Conservation (phyloP, 192 early-diverging fungal genomes). For the Oehlia diaphana region DNA sequence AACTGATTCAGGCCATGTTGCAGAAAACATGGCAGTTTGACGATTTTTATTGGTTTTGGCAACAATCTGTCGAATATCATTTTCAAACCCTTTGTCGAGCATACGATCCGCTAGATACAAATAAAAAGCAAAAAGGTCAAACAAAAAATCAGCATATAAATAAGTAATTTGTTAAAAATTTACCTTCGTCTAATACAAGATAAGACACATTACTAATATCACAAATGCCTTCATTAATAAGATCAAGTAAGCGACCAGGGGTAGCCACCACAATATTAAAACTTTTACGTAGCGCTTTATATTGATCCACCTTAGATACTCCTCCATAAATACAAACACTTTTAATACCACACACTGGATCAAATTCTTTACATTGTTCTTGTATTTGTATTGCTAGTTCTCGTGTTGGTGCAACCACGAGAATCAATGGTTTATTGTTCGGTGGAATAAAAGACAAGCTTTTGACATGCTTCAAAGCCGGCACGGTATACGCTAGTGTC, state of each 20-base stretch:
- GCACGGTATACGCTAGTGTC: slow-evolving; percentile 93
- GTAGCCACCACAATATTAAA: slow-evolving; percentile 89
- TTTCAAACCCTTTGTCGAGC: slow-evolving; percentile 94
- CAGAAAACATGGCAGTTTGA: slow-evolving; percentile 95
- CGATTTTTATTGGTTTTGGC: slow-evolving; percentile 69
- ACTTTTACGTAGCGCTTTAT: slow-evolving; percentile 48
- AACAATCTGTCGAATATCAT: slow-evolving; percentile 86
- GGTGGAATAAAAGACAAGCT: slow-evolving; percentile 53
- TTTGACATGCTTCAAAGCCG: slow-evolving; percentile 83
- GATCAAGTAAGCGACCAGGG: slow-evolving; percentile 92
- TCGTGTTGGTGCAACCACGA: slow-evolving; percentile 92
- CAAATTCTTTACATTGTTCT: slow-evolving; percentile 78
- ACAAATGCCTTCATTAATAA: slow-evolving; percentile 78
- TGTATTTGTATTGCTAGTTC: slow-evolving; percentile 95
- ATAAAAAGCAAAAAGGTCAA: background rate
- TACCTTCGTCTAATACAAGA: slow-evolving; percentile 87
- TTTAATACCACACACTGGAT: slow-evolving; percentile 61
- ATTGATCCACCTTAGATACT: slow-evolving; percentile 74
- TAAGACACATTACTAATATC: slow-evolving; percentile 81
- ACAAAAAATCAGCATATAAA: background rate
- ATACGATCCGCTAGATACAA: slow-evolving; percentile 80
- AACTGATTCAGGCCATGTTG: slow-evolving; percentile 93
- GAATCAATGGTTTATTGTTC: slow-evolving; percentile 65
- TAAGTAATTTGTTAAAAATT: background rate
- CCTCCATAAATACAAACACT: slow-evolving; percentile 91